Evolutionary conservation across 495 filamentous ascomycete genomes (phyloP), one percentile per base, ranked within the genome.

Genomic region (Xylaria scruposa): DNA sequence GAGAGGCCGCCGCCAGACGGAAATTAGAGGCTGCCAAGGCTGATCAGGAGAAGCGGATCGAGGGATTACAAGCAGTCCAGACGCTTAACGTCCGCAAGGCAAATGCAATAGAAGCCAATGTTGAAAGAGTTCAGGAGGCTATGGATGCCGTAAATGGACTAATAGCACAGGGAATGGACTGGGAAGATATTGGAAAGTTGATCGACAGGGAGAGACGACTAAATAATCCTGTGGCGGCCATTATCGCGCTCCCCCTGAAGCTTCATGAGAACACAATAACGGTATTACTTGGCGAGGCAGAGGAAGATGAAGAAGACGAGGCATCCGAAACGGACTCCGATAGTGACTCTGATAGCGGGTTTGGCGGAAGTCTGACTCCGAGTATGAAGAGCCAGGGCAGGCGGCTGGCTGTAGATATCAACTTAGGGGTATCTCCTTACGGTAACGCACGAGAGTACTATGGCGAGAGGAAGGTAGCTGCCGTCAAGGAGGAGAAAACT

Each of bases 111-210:
- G 88, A 97, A 75, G 93, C 94, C 56, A 98, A 99, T 76, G 80
- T 93, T 0, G 91, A 95, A 75, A 87, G 94, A 36, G 94, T 98
- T 0, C 91, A 96, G 79, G 96, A 98, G 80, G 94, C 94, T 5
- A 95, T 93, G 80, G 91, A 92, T 73, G 94, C 95, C 6, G 89
- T 99, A 21, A 98, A 97, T 76, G 92, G 92, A 0, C 83, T 99
- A 19, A 88, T 98, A 47, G 89, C 89, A 9, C 94, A 98, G 76
- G 95, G 94, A 8, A 97, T 98, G 95, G 96, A 98, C 74, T 99
- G 96, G 96, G 89, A 91, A 12, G 92, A 97, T 67, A 93, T 98
- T 76, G 94, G 90, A 10, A 90, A 90, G 36, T 84, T 99, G 73
- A 91, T 99, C 58, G 93, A 97, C 76, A 86, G 92, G 76, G 95